Base-by-base conservation (phyloP, 208 protist species). In the Naegleria lovaniensis region DNA sequence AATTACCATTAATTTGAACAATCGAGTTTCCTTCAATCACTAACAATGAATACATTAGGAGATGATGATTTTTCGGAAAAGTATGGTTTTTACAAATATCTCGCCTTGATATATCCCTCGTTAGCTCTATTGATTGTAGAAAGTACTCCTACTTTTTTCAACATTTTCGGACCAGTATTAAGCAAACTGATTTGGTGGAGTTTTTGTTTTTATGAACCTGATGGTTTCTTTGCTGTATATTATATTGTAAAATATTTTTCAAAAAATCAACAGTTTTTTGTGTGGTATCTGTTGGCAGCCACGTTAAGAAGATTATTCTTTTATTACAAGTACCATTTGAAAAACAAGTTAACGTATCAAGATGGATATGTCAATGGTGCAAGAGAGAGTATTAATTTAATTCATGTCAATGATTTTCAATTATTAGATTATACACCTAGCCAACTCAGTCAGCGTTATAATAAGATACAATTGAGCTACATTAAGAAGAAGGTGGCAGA, bases 251-350 rank as follows among this genome's bases (percentile, higher is more conserved):
- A 67, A 29, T 67, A 67, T 67, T 67, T 29, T 19, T 3, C 11
- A 29, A 15, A 29, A 67, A 29, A 67, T 67, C 55, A 67, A 29
- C 19, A 29, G 22, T 67, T 67, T 67, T 67, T 67, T 67, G 55
- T 67, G 22, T 67, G 11, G 22, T 67, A 67, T 29, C 22, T 67
- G 22, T 15, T 67, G 11, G 11, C 19, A 3, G 55, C 55, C 22
- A 29, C 22, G 13, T 22, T 67, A 22, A 2, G 55, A 29, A 67
- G 67, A 79, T 79, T 79, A n/a, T 79, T 36, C 25, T 79, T 79
- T 79, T 36, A 79, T 79, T 79, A 79, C 29, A 79, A 79, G 67
- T 11, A 79, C n/a, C n/a, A 36, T 79, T 79, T 79, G n/a, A 79
- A 36, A n/a, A 79, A n/a, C n/a, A 79, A 79, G n/a, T 25, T 79